Evolutionary conservation across 768 basidiomycete species (phyloP).

Genomic region (Tephrocybe rancida): DNA sequence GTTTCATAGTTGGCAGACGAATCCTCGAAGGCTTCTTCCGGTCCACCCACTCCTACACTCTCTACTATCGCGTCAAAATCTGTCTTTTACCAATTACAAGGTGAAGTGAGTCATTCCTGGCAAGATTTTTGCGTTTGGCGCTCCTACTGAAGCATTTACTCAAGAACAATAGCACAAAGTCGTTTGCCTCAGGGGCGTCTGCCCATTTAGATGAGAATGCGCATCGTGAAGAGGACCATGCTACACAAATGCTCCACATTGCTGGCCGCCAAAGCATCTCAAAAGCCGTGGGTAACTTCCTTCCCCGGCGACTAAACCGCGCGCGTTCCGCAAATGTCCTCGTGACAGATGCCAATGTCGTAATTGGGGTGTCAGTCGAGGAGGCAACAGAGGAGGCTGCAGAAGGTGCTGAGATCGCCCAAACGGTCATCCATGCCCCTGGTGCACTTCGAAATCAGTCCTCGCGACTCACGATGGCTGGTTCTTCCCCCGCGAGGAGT

Average conservation of each 20-base stretch:
- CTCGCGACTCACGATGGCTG: slow-evolving; percentile 32
- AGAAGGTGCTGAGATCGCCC: slow-evolving; percentile 26
- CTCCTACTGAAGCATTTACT: not conserved
- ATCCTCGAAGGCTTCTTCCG: slow-evolving; percentile 19
- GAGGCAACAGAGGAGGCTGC: slow-evolving; percentile 40
- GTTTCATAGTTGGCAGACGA: slow-evolving; percentile 23
- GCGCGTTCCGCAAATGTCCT: slow-evolving; percentile 41
- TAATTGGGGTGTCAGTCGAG: slow-evolving; percentile 52
- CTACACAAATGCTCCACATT: slow-evolving; percentile 52
- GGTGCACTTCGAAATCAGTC: slow-evolving; percentile 35
- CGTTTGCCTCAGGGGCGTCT: slow-evolving; percentile 43
- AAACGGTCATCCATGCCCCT: slow-evolving; percentile 33
- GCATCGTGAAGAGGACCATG: slow-evolving; percentile 45
- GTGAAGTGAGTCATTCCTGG: slow-evolving; percentile 34
- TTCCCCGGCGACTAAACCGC: slow-evolving; percentile 49
- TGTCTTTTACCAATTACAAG: slow-evolving; percentile 47
- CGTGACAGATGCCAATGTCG: slow-evolving; percentile 30
- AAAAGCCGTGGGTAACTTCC: slow-evolving; percentile 39
- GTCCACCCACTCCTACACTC: slow-evolving; percentile 34
- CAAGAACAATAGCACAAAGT: slow-evolving; percentile 47
- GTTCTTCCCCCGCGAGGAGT: slow-evolving; percentile 20
- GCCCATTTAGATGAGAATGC: slow-evolving; percentile 31
- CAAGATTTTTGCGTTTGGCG: not conserved
- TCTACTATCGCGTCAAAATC: slow-evolving; percentile 46
- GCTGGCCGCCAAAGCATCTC: slow-evolving; percentile 43